These are phyloP conservation scores for Coemansia pectinata DNA, from an alignment of 192 early-diverging fungal species.

Conservation along the genomic window DNA sequence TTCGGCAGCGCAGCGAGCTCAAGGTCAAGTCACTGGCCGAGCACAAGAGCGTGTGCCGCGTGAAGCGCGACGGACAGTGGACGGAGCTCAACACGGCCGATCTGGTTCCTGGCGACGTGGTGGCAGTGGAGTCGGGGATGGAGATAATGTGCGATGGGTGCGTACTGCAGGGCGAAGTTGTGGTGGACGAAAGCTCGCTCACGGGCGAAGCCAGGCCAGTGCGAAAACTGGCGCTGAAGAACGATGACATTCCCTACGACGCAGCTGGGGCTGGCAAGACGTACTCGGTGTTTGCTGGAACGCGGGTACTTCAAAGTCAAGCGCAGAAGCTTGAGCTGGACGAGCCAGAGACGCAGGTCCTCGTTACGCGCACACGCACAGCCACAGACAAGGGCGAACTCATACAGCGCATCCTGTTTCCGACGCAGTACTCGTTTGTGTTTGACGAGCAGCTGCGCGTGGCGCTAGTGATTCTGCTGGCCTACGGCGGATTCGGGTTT, in stretches of 20 bases:
- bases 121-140: constrained; percentile 50
- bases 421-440: constrained; percentile 59
- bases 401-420: constrained; percentile 63
- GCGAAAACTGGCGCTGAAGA: constrained; percentile 68
- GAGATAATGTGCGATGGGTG: constrained; percentile 70
- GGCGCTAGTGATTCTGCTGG: constrained; percentile 55
- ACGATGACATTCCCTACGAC: constrained; percentile 54
- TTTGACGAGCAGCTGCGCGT: constrained; percentile 66
- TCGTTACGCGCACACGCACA: constrained; percentile 66
- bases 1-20: constrained; percentile 57
- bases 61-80: constrained; percentile 67
- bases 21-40: constrained; percentile 64
- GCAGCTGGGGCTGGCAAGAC: constrained; percentile 47
- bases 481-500: constrained; percentile 54
- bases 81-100: constrained; percentile 52
- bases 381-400: constrained; percentile 59
- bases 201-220: constrained; percentile 83
- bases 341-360: constrained; percentile 57
- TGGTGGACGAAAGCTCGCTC: constrained; percentile 73
- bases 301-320: constrained; percentile 61
- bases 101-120: constrained; percentile 71
- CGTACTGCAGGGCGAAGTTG: constrained; percentile 66
- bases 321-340: not conserved
- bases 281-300: constrained; percentile 71
- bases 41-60: constrained; percentile 48